Evolutionary conservation across 2,329 filamentous ascomycete species (phyloP).

Genomic region (Aureobasidium sp.): DNA sequence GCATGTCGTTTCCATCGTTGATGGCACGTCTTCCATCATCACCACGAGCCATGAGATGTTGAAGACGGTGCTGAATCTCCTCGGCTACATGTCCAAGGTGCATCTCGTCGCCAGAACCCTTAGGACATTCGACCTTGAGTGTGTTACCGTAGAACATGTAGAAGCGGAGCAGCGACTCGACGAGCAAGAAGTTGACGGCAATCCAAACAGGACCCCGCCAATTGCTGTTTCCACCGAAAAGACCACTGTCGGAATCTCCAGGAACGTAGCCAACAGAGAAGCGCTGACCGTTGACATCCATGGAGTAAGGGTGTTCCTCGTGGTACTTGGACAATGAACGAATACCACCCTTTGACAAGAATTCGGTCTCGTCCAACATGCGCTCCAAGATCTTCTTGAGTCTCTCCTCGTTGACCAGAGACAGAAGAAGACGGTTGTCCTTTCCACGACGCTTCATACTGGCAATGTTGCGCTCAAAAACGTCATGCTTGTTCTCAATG

Average conservation of each 20-base stretch:
- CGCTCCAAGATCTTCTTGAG: constrained; percentile 78
- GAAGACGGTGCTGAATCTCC: constrained; percentile 87
- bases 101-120: constrained; percentile 89
- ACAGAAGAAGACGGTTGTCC: constrained; percentile 76
- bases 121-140: constrained; percentile 87
- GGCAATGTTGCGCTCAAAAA: constrained; percentile 89
- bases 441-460: constrained; percentile 87
- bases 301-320: constrained; percentile 80
- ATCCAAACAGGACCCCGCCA: constrained; percentile 95
- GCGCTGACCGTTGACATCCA: constrained; percentile 88
- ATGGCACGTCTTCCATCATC: constrained; percentile 83
- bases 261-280: constrained; percentile 86
- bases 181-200: constrained; percentile 87
- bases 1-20: constrained; percentile 72
- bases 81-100: constrained; percentile 91
- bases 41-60: constrained; percentile 79
- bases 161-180: constrained; percentile 90
- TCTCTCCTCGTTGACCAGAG: constrained; percentile 89
- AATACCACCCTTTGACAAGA: constrained; percentile 82
- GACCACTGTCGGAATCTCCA: constrained; percentile 89
- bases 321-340: constrained; percentile 88
- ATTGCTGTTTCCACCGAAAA: constrained; percentile 97
- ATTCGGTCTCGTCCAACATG: constrained; percentile 92
- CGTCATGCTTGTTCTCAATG: constrained; percentile 73
- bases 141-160: constrained; percentile 90